Percentiles rank a stretch among this genome's conserved stretches.
These are phyloP conservation scores for Neurospora sublineolata DNA, from an alignment of 495 filamentous ascomycete species.

Conservation along the genomic window DNA sequence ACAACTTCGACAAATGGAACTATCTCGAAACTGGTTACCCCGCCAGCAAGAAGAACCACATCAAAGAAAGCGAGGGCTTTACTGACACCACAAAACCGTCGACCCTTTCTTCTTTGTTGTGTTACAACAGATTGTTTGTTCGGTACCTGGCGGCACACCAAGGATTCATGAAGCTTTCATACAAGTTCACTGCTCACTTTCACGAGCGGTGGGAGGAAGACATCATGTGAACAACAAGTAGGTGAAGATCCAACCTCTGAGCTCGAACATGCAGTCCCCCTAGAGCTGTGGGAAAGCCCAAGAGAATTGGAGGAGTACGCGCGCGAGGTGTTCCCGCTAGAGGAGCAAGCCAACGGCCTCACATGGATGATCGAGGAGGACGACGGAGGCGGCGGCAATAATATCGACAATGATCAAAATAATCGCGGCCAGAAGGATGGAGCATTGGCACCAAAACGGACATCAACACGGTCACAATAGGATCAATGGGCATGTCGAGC, in stretches of 20 bases:
- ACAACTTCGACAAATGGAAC: neutral
- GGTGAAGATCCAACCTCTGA: neutral
- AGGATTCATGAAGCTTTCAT: neutral
- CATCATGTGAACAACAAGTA: neutral
- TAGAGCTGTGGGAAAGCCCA: slow-evolving; percentile 76
- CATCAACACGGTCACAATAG: slow-evolving; percentile 3
- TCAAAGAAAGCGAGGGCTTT: neutral
- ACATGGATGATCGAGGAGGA: slow-evolving; percentile 66
- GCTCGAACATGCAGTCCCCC: neutral
- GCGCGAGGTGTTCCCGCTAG: slow-evolving; percentile 83
- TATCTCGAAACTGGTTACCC: neutral
- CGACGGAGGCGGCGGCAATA: slow-evolving; percentile 17
- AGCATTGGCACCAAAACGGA: neutral
- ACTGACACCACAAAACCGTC: neutral
- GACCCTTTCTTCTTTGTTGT: neutral
- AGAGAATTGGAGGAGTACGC: slow-evolving; percentile 92
- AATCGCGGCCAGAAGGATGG: neutral
- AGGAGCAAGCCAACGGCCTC: slow-evolving; percentile 86
- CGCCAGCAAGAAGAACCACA: neutral
- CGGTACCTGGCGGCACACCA: neutral
- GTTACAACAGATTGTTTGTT: neutral
- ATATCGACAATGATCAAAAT: slow-evolving; percentile 1
- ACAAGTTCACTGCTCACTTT: neutral
- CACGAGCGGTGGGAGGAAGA: neutral
- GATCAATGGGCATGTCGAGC: neutral